These are phyloP conservation scores for Arthroderma sp. DNA, from an alignment of 2,329 filamentous ascomycete species.

Conservation along the genomic window DNA sequence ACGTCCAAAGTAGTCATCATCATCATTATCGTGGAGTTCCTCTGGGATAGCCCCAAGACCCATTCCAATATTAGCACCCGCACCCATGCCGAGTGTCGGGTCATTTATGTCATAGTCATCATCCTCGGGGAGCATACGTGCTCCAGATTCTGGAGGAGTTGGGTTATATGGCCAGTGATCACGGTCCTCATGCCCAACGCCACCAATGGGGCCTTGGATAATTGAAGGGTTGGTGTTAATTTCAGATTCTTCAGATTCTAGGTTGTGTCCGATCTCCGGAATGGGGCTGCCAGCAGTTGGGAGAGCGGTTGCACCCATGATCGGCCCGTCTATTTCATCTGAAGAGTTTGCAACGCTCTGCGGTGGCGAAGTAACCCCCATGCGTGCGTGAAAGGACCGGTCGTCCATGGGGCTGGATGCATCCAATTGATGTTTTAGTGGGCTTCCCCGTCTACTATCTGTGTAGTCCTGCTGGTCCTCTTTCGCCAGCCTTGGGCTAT, in stretches of 20 bases:
- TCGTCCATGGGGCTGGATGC: slow-evolving; percentile 21
- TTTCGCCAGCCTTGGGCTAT: slow-evolving; percentile 16
- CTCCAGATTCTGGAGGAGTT: slow-evolving; percentile 35
- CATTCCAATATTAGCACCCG: not conserved
- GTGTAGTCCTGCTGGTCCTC: slow-evolving; percentile 13
- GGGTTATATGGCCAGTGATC: slow-evolving; percentile 45
- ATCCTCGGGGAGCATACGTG: slow-evolving; percentile 22
- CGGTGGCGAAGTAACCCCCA: slow-evolving; percentile 36
- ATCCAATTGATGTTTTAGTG: slow-evolving; percentile 32
- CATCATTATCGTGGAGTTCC: slow-evolving; percentile 43
- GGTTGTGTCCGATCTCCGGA: slow-evolving; percentile 60
- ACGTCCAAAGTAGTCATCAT: slow-evolving; percentile 40
- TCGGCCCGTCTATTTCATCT: slow-evolving; percentile 33
- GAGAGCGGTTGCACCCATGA: slow-evolving; percentile 55
- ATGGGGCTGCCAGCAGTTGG: slow-evolving; percentile 58
- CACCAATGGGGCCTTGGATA: slow-evolving; percentile 59
- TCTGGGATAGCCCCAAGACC: slow-evolving; percentile 23
- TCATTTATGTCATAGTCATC: slow-evolving; percentile 3
- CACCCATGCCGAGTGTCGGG: not conserved
- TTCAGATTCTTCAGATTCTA: slow-evolving; percentile 41
- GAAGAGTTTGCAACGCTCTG: slow-evolving; percentile 41
- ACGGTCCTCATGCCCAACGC: slow-evolving; percentile 33
- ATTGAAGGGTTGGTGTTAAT: slow-evolving; percentile 75
- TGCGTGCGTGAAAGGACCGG: slow-evolving; percentile 27
- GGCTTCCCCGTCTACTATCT: slow-evolving; percentile 27